Evolutionary conservation across 2,329 filamentous ascomycete species (phyloP).

Genomic region (Ploettnerulaceae sp.): DNA sequence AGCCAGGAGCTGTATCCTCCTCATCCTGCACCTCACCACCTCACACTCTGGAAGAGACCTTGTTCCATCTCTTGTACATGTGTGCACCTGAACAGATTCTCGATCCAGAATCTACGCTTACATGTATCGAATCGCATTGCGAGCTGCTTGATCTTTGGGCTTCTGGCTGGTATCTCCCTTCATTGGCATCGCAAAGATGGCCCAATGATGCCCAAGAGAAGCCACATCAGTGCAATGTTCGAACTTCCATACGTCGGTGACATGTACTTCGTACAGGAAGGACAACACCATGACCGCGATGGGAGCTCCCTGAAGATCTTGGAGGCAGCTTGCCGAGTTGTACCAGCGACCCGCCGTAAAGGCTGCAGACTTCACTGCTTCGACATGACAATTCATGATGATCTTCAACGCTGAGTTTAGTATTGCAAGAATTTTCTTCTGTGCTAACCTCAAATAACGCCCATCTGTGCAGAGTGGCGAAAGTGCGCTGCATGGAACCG

Average conservation of each 20-base stretch:
- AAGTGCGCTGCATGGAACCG: slow-evolving; percentile 2
- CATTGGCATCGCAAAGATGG: neutral
- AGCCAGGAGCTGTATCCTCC: neutral
- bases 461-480: slow-evolving; percentile 17
- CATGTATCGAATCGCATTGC: slow-evolving; percentile 2
- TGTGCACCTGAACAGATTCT: neutral
- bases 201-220: slow-evolving; percentile 19
- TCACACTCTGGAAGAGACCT: slow-evolving; percentile 3
- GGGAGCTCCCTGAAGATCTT: slow-evolving; percentile 9
- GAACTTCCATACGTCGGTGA: slow-evolving; percentile 3
- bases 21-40: neutral
- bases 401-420: slow-evolving; percentile 14
- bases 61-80: neutral
- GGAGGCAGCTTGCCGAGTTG: slow-evolving; percentile 10
- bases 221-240: slow-evolving; percentile 6
- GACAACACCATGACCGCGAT: slow-evolving; percentile 9
- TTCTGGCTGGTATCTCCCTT: slow-evolving; percentile 7
- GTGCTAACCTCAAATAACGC: slow-evolving; percentile 4
- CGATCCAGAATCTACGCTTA: neutral
- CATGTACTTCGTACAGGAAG: neutral
- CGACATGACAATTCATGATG: slow-evolving; percentile 5
- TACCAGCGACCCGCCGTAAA: neutral
- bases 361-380: neutral
- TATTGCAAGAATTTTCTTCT: slow-evolving; percentile 7
- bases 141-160: slow-evolving; percentile 4